Evolutionary conservation across 306 rosid genomes (phyloP).

Genomic region (Lagenaria siceraria): DNA sequence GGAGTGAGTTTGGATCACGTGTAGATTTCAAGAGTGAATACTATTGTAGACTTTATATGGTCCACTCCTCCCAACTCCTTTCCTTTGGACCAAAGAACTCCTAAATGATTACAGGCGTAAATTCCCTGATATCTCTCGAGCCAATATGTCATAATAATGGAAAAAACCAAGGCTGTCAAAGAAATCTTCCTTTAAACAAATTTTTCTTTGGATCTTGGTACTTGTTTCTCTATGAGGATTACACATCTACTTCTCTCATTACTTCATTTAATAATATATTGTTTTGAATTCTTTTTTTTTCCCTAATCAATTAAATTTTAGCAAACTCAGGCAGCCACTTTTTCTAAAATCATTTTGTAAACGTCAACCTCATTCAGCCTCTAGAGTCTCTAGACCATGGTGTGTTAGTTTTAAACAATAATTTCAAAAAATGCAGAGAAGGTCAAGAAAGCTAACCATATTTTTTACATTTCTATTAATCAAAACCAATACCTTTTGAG

Average conservation of each 20-base stretch:
- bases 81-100: no score
- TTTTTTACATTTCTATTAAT: background rate
- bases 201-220: background rate
- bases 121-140: no score
- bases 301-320: background rate
- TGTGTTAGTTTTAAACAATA: background rate
- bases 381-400: background rate
- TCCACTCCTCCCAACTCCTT: no score
- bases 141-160: no score
- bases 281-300: background rate
- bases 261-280: background rate
- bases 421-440: background rate
- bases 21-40: no score
- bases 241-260: background rate
- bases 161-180: background rate
- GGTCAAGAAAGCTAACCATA: background rate
- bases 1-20: no score
- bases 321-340: background rate
- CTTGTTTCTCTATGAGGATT: background rate
- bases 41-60: no score
- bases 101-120: no score
- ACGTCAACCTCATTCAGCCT: background rate
- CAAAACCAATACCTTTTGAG: constrained; percentile 46
- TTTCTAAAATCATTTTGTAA: background rate
- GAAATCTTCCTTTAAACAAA: background rate